phyloP scores from a whole-genome alignment of 257 asterid species.

The Capsicum chinense region DNA sequence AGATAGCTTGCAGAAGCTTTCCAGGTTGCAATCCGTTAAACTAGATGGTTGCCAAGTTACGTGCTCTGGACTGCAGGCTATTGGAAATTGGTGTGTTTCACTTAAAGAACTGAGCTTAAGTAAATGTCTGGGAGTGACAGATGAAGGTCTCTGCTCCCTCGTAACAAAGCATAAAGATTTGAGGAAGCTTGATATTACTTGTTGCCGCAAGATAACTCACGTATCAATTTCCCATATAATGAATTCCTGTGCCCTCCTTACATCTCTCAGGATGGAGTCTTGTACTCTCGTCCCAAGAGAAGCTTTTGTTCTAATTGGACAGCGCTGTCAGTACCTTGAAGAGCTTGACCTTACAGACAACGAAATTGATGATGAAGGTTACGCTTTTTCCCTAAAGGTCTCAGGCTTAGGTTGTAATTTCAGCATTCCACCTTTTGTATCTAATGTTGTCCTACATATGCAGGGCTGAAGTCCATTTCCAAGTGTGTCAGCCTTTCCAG shows the following conservation, averaged over 20 bases:
- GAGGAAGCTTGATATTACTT: slow-evolving; percentile 79
- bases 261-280: slow-evolving; percentile 88
- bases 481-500: slow-evolving; percentile 63
- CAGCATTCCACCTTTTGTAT: neutral
- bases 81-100: slow-evolving; percentile 72
- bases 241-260: slow-evolving; percentile 66
- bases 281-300: slow-evolving; percentile 60
- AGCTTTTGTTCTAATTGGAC: slow-evolving; percentile 81
- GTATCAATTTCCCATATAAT: slow-evolving; percentile 68
- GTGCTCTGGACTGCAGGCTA: slow-evolving; percentile 76
- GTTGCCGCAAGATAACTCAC: slow-evolving; percentile 78
- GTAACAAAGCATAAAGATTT: slow-evolving; percentile 68
- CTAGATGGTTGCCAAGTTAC: slow-evolving; percentile 88
- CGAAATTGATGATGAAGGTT: slow-evolving; percentile 87
- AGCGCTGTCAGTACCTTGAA: slow-evolving; percentile 68
- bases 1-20: slow-evolving; percentile 74
- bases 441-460: slow-evolving; percentile 15
- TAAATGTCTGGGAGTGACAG: slow-evolving; percentile 83
- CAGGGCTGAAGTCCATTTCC: slow-evolving; percentile 78
- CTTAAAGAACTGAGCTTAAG: slow-evolving; percentile 76
- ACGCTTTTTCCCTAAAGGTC: slow-evolving; percentile 27
- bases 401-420: slow-evolving; percentile 21
- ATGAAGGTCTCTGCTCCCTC: slow-evolving; percentile 78
- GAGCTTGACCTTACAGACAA: slow-evolving; percentile 91
- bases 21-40: slow-evolving; percentile 66